Percentiles rank a stretch among this genome's conserved stretches.
These are phyloP conservation scores for Coniochaeta hoffmannii DNA, from an alignment of 2,329 filamentous ascomycete genomes.

Conservation along the genomic window DNA sequence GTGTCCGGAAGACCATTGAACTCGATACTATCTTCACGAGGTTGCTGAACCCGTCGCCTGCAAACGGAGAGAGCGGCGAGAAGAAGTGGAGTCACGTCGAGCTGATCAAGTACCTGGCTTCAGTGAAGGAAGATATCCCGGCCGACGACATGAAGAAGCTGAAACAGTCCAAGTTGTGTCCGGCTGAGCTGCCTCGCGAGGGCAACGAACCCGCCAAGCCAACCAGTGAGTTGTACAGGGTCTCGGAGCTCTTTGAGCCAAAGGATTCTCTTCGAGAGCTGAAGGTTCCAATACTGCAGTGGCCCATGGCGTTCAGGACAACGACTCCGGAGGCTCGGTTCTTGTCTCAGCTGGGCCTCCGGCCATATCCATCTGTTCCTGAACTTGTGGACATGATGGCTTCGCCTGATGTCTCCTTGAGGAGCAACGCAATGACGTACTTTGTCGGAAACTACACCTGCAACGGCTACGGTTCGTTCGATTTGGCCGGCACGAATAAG, in stretches of 20 bases:
- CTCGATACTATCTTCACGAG: conserved; percentile 88
- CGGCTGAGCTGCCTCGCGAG: conserved; percentile 58
- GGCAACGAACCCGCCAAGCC: conserved; percentile 47
- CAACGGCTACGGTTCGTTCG: conserved; percentile 65
- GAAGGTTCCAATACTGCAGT: conserved; percentile 69
- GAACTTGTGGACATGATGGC: conserved; percentile 77
- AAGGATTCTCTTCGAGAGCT: conserved; percentile 62
- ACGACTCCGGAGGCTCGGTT: conserved; percentile 68
- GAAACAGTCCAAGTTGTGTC: conserved; percentile 71
- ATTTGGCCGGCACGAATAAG: conserved; percentile 45
- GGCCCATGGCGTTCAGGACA: conserved; percentile 60
- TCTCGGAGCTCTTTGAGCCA: conserved; percentile 77
- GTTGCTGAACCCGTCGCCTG: conserved; percentile 56
- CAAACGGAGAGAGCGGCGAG: conserved; percentile 36
- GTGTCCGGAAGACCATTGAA: conserved; percentile 92
- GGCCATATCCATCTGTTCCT: conserved; percentile 59
- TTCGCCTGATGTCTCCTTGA: conserved; percentile 47
- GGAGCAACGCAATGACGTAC: conserved; percentile 69
- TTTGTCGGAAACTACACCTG: conserved; percentile 73
- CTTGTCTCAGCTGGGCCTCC: conserved; percentile 64
- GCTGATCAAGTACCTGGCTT: conserved; percentile 87
- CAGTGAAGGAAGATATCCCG: conserved; percentile 85
- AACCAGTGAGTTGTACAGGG: conserved; percentile 53
- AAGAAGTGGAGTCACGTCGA: conserved; percentile 88
- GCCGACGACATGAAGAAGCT: conserved; percentile 71